A percentile compares a stretch with the other conserved stretches of the same genome.
Conservation (phyloP, 129 eudicot genomes). For the Chrysanthemum lavandulifolium region DNA sequence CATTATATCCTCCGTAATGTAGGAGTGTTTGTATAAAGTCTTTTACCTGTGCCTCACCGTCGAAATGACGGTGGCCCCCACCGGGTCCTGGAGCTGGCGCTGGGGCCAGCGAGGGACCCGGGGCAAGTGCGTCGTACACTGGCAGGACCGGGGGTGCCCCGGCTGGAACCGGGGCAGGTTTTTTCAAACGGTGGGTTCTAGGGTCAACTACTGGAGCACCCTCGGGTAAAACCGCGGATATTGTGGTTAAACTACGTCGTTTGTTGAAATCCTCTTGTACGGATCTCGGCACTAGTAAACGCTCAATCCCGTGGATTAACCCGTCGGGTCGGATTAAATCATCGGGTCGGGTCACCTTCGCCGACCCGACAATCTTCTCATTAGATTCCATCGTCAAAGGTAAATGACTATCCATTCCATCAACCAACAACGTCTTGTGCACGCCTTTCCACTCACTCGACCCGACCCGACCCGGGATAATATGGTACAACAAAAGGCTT, state of each 20-base stretch:
- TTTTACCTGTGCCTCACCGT: constrained; percentile 80
- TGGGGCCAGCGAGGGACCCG: constrained; percentile 90
- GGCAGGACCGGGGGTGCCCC: constrained; percentile 82
- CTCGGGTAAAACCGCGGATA: constrained; percentile 80
- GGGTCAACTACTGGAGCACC: constrained; percentile 98
- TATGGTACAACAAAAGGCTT: constrained; percentile 60
- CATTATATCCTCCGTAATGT: constrained; percentile 96
- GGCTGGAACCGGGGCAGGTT: constrained; percentile 49
- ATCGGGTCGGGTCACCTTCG: constrained; percentile 52
- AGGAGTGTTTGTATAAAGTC: constrained; percentile 76
- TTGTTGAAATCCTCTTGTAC: constrained; percentile 80
- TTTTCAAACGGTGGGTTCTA: constrained; percentile 57
- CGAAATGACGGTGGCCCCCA: constrained; percentile 73
- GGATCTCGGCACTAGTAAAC: constrained; percentile 68
- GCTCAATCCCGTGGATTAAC: constrained; percentile 82
- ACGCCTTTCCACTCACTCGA: constrained; percentile 57
- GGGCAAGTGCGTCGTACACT: constrained; percentile 75
- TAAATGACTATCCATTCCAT: constrained; percentile 21
- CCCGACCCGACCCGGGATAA: constrained; percentile 68
- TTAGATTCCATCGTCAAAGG: constrained; percentile 30
- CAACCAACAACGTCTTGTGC: constrained; percentile 41
- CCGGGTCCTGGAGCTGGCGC: constrained; percentile 99
- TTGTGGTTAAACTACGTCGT: constrained; percentile 66
- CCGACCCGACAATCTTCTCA: constrained; percentile 46
- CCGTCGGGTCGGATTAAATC: constrained; percentile 83